These are phyloP conservation scores for Buxus sempervirens DNA, from an alignment of 164 flowering plant species.

Conservation along the genomic window DNA sequence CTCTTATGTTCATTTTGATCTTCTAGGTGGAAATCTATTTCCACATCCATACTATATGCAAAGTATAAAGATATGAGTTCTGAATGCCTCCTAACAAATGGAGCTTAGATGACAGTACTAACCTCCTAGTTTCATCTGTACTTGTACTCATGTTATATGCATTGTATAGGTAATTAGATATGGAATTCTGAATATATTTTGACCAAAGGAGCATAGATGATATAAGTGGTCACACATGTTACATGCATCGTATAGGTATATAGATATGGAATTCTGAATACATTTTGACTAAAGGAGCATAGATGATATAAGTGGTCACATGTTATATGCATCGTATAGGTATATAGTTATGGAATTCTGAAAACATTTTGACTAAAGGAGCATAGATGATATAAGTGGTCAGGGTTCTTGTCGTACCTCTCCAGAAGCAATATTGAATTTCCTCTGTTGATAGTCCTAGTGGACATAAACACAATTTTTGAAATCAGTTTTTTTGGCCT, in stretches of 20 bases:
- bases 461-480: slow-evolving; percentile 6
- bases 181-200: neutral
- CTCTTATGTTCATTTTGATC: neutral
- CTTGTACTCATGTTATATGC: too few species aligned
- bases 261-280: too few species aligned
- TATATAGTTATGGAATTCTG: too few species aligned
- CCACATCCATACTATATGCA: too few species aligned
- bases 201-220: neutral
- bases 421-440: slow-evolving; percentile 54
- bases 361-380: neutral
- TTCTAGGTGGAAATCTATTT: neutral
- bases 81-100: too few species aligned
- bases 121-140: too few species aligned
- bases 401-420: slow-evolving; percentile 38
- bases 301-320: neutral
- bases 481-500: slow-evolving; percentile 8
- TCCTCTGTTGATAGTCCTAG: slow-evolving; percentile 32
- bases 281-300: neutral
- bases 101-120: too few species aligned
- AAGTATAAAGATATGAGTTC: too few species aligned
- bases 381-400: neutral
- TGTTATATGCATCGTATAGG: too few species aligned
- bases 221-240: neutral
- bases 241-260: too few species aligned
- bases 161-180: too few species aligned